Percentiles rank a stretch among this genome's conserved stretches.
Conservation (phyloP, 257 asterid species). For the Solanum bukasovii region DNA sequence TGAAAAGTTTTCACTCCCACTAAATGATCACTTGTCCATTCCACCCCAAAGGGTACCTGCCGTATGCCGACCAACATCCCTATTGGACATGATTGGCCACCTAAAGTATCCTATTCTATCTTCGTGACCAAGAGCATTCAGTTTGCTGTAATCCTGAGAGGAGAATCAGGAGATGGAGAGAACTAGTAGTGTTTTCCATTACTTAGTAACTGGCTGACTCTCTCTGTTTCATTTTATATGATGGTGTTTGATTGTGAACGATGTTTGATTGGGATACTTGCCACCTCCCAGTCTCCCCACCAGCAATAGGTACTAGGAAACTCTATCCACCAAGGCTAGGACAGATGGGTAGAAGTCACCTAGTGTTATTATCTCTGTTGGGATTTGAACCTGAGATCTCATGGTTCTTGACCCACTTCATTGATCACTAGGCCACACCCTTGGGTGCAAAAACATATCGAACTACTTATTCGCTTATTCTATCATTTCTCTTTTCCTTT, state of each 20-base stretch:
- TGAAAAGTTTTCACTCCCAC: neutral
- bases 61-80: neutral
- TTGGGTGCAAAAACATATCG: neutral
- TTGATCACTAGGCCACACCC: neutral
- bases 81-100: neutral
- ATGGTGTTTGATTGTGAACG: neutral
- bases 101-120: neutral
- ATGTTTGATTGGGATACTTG: neutral
- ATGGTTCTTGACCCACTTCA: neutral
- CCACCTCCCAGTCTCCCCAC: neutral
- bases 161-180: neutral
- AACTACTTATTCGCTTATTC: neutral
- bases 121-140: neutral
- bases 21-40: neutral
- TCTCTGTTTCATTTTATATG: neutral
- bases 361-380: neutral
- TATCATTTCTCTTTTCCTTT: neutral
- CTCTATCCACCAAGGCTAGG: neutral
- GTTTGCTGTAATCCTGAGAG: neutral
- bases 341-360: neutral
- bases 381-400: neutral
- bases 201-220: neutral
- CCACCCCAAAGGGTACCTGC: neutral
- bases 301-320: neutral
- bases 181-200: neutral